Evolutionary conservation across 164 flowering plant genomes (phyloP), one percentile per base, ranked within the genome.

Genomic region (Paratinospora sagittata): DNA sequence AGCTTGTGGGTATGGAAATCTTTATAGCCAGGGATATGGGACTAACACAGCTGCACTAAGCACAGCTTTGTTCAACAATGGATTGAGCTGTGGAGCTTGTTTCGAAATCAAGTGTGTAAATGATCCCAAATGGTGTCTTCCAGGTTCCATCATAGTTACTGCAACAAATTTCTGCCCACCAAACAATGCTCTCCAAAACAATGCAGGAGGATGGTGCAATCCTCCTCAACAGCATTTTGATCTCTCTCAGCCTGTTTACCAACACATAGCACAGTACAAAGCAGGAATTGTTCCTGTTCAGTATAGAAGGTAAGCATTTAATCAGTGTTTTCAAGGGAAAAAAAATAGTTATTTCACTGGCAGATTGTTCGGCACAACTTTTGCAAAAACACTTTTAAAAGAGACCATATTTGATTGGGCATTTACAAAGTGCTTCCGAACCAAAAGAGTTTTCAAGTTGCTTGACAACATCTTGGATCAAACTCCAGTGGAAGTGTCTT

Each of bases 121-220:
- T 66, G 95, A 88, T 70, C 85, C 81, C 8, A 80, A 76, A 27
- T 88, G 87, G 87, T 90, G 95, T 75, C 77, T 81, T 1, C 86
- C 81, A 10, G 90, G 92, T 49, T 68, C 84, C 55, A 84, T 90
- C 37, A 73, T 78, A 0, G 92, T 90, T 66, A 90, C 95, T 21
- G 95, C 89, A 66, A 90, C 95, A 10, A 90, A 90, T 70, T 88
- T 87, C 74, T 90, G 95, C 79, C 95, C 95, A 27, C 95, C 95
- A 23, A 79, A 79, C 67, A 52, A 27, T 70, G 79, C 81, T 37
- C 74, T 79, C 16, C 70, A 76, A 43, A 79, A 73, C 30, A 67
- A 76, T 64, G 70, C 63, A 6, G 95, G 95, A 6, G 92, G 95
- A 21, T 88, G 92, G 89, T 90, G 95, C 65, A 85, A 85, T 66